phyloP scores from a whole-genome alignment of 1,284 basidiomycete species.

The Prillingera fragicola region DNA sequence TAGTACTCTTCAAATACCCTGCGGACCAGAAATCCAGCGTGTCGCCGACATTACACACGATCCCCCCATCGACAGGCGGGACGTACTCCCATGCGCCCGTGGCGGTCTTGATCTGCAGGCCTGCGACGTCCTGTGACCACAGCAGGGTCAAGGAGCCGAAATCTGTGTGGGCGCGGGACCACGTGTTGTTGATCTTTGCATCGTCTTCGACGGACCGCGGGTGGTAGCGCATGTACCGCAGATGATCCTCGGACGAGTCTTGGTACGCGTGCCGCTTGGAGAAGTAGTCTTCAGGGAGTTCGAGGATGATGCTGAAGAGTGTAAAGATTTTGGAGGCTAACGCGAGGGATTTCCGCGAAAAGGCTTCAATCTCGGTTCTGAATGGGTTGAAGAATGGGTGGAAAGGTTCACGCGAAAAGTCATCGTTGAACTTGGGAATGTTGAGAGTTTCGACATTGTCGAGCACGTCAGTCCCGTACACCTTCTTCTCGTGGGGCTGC shows the following conservation, averaged over 20 bases:
- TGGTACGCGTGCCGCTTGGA: constrained; percentile 32
- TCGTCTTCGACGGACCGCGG: constrained; percentile 30
- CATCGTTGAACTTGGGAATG: constrained; percentile 27
- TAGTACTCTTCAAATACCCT: constrained; percentile 30
- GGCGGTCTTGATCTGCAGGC: constrained; percentile 32
- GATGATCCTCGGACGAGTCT: constrained; percentile 28
- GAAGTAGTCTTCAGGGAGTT: constrained; percentile 40
- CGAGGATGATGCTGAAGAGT: constrained; percentile 35
- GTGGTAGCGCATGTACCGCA: constrained; percentile 37
- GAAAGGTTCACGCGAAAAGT: constrained; percentile 22
- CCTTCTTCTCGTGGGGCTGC: constrained; percentile 21
- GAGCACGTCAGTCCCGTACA: constrained; percentile 29
- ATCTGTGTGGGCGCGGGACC: constrained; percentile 33
- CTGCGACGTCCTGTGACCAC: constrained; percentile 34
- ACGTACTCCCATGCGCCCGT: constrained; percentile 29
- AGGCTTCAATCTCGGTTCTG: constrained; percentile 5
- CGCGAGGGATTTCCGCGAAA: constrained; percentile 10
- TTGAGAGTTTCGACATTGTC: constrained; percentile 36
- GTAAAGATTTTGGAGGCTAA: constrained; percentile 23
- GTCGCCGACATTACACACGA: constrained; percentile 36
- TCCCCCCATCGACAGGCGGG: constrained; percentile 25
- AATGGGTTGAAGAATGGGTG: constrained; percentile 23
- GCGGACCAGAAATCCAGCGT: constrained; percentile 36
- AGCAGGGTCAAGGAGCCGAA: constrained; percentile 32
- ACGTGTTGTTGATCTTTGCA: constrained; percentile 25